Percentiles rank a stretch among this genome's conserved stretches.
Evolutionary conservation across 208 protist species (phyloP).

Genomic region (Tritrichomonas foetus): DNA sequence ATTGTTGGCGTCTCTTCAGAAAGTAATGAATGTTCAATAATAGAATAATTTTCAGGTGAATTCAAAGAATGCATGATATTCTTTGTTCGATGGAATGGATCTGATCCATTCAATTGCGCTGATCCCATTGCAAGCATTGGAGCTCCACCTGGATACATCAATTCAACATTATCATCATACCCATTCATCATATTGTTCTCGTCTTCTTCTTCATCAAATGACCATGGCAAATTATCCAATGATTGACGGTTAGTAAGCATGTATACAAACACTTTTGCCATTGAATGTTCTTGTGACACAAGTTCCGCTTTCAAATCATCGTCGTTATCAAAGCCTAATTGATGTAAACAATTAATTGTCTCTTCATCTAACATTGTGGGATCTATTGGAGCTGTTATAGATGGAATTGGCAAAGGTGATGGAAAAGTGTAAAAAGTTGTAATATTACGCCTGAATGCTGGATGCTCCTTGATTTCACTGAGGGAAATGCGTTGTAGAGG

Average conservation of each 20-base stretch:
- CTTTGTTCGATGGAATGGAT: background rate
- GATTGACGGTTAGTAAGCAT: background rate
- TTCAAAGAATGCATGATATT: too few species aligned
- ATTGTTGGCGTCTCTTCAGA: background rate
- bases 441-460: slow-evolving; percentile 21
- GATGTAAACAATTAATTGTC: background rate
- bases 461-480: slow-evolving; percentile 42
- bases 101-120: background rate
- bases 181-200: background rate
- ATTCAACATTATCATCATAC: background rate
- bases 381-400: background rate
- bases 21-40: background rate
- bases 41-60: background rate
- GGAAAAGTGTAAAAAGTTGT: background rate
- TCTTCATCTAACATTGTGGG: background rate
- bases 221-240: background rate
- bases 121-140: background rate
- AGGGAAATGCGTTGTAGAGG: slow-evolving; percentile 10
- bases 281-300: background rate
- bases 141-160: background rate
- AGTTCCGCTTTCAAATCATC: background rate
- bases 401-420: background rate
- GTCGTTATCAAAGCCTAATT: background rate
- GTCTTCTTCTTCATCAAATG: background rate
- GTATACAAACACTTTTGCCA: background rate